Percentiles rank a stretch among this genome's conserved stretches.
Evolutionary conservation across 768 basidiomycete genomes (phyloP).

Genomic region (Cystobasidium tubakii): DNA sequence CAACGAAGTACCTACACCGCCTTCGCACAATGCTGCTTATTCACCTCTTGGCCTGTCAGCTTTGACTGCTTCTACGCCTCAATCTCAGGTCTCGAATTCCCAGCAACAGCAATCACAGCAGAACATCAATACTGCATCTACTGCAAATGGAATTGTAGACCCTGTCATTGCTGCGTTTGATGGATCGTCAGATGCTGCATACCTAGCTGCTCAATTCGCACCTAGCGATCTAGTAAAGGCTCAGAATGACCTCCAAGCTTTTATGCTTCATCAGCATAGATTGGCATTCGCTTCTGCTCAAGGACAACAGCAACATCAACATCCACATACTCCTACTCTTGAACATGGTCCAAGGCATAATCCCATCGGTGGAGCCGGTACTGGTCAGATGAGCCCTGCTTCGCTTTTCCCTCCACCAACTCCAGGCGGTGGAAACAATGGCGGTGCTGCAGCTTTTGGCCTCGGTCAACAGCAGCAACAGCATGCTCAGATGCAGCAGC

Average conservation of each 20-base stretch:
- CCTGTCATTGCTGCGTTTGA: constrained; percentile 7
- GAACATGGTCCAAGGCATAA: not conserved
- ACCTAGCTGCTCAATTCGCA: constrained; percentile 5
- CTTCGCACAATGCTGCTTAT: constrained; percentile 1
- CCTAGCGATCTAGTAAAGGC: constrained; percentile 19
- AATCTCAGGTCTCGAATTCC: not conserved
- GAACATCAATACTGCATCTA: not conserved
- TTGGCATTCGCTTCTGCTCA: not conserved
- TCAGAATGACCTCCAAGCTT: constrained; percentile 24
- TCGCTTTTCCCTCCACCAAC: not conserved
- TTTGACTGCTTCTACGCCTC: constrained; percentile 4
- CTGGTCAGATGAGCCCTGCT: constrained; percentile 11
- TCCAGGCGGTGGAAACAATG: not conserved
- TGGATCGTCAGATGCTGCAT: constrained; percentile 8
- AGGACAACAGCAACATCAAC: not conserved
- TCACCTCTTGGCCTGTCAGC: constrained; percentile 6
- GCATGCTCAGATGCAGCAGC: not conserved
- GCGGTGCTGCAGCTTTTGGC: not conserved
- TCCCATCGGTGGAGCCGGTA: not conserved
- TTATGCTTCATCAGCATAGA: constrained; percentile 25
- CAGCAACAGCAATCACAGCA: not conserved
- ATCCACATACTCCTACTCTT: not conserved
- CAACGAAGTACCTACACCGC: constrained; percentile 22
- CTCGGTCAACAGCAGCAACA: not conserved
- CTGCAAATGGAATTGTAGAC: not conserved